Conservation (phyloP, 2,329 filamentous ascomycete species). For the Phyllosticta ampelicida region DNA sequence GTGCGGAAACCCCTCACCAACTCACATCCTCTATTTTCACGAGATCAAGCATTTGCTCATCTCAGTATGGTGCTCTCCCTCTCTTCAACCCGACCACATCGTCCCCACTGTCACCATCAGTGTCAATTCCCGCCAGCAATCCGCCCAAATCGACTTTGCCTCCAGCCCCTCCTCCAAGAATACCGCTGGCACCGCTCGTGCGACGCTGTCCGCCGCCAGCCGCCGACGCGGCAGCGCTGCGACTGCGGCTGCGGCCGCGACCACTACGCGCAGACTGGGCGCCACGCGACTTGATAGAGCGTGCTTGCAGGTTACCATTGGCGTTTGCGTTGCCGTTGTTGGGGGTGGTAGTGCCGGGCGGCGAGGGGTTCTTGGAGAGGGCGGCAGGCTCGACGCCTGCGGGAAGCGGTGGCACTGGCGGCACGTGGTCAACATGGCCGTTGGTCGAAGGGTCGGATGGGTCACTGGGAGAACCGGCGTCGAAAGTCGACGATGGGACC, state of each 20-base stretch:
- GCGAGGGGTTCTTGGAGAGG: background rate
- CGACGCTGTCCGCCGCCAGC: constrained; percentile 15
- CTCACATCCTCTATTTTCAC: background rate
- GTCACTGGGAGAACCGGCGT: background rate
- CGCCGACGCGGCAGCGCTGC: constrained; percentile 5
- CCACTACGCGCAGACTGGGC: constrained; percentile 20
- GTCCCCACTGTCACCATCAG: constrained; percentile 15
- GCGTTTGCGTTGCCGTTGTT: background rate
- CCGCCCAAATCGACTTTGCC: constrained; percentile 22
- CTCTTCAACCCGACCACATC: constrained; percentile 13
- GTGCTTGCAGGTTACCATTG: background rate
- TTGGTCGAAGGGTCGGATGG: background rate
- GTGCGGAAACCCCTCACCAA: background rate
- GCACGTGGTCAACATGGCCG: background rate
- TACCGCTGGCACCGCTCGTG: constrained; percentile 10
- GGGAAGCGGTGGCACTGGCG: background rate
- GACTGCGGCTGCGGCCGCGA: constrained; percentile 13
- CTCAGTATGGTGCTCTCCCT: constrained; percentile 21
- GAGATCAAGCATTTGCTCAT: background rate
- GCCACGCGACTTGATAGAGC: constrained; percentile 5
- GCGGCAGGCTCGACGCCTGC: constrained; percentile 3
- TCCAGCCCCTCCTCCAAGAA: background rate
- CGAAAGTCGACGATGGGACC: background rate
- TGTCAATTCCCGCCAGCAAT: constrained; percentile 25
- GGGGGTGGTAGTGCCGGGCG: background rate